Evolutionary conservation across 2,329 filamentous ascomycete species (phyloP), one percentile per base, ranked within the genome.

Genomic region (Sporothrix pseudoabietina): DNA sequence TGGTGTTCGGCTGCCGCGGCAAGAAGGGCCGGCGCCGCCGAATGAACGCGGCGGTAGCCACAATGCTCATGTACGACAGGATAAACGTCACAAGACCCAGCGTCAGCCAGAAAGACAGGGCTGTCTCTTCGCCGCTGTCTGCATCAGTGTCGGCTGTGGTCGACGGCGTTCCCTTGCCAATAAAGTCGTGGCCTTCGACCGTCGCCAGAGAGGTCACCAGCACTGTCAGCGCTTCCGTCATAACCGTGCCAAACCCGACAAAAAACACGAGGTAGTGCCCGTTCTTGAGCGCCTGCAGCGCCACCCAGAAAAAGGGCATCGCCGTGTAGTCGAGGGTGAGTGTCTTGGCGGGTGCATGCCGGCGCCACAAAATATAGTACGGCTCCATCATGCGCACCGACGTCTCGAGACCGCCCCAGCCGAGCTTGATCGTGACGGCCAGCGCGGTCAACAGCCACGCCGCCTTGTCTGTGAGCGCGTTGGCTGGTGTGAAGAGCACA

Each of bases 1-100:
- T 94, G 26, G 92, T 94, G 77, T 90, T 93, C 4, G 92, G 92
- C 82, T 94, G 91, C 4, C 92, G 87, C 0, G 92, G 92, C 72
- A 94, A 83, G 80, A 94, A 94, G 2, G 92, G 88, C 72, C 89
- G 88, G 0, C 89, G 85, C 16, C 92, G 88, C 1, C 87, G 86
- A 22, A 84, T 73, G 78, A 91, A 91, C 22, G 92, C 90, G 1
- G 90, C 77, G 0, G 81, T 80, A 0, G 90, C 87, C 30, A 91
- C 87, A 32, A 85, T 77, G 72, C 85, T 84, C 79, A 94, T 88
- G 80, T 91, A 91, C 7, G 87, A 44, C n/a, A 94, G 84, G 76
- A 94, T 92, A 69, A 87, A 82, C 3, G 89, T 81, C 0, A 89
- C 88, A 22, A 92, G 82, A 0, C 80, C 83, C 47, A 94, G 87